Base-by-base conservation (phyloP, 2,329 filamentous ascomycete genomes). In the Exophiala spinifera region DNA sequence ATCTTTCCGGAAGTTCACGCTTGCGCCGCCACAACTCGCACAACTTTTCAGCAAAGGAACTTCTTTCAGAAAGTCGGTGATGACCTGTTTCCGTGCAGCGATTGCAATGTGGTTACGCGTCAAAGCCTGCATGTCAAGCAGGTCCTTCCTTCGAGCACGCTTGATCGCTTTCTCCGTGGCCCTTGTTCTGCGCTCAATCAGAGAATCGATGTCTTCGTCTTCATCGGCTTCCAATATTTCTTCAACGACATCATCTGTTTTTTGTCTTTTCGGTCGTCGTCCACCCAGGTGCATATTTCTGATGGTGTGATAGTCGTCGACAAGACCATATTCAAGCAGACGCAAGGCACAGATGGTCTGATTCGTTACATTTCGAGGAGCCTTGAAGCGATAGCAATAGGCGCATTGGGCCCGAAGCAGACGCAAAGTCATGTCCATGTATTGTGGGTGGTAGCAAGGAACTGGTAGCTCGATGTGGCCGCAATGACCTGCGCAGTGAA, bases 401-500 rank as follows among this genome's bases (percentile, higher is more conserved):
- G 87, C 81, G 70, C 94, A 99, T 71, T 92, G 88, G 50, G 89
- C 87, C 64, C 91, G 85, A 17, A 99, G 79, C 43, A 99, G 78
- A 42, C 89, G 86, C 60, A 95, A 82, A 49, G 91, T 82, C 70
- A 96, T 91, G 68, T 96, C 91, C 78, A 99, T 87, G 67, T 96
- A 97, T 1, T 91, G 88, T n/a, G 92, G 89, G 71, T 99, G 92
- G 70, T 97, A 99, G 49, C 96, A 89, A 44, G 89, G 89, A 11
- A 91, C 87, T 13, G 94, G 91, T 11, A 99, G 84, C 65, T 96
- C 90, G 70, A 99, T 95, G 69, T 99, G 94, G 49, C 94, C 95
- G 56, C 88, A 83, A 75, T 99, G 95, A 53, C 95, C 95, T 5
- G 92, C 90, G 70, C 95, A 99, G 64, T 83, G 83, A 67, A 85